phyloP scores from a whole-genome alignment of 208 protist genomes.

The Trypanosoma mega region DNA sequence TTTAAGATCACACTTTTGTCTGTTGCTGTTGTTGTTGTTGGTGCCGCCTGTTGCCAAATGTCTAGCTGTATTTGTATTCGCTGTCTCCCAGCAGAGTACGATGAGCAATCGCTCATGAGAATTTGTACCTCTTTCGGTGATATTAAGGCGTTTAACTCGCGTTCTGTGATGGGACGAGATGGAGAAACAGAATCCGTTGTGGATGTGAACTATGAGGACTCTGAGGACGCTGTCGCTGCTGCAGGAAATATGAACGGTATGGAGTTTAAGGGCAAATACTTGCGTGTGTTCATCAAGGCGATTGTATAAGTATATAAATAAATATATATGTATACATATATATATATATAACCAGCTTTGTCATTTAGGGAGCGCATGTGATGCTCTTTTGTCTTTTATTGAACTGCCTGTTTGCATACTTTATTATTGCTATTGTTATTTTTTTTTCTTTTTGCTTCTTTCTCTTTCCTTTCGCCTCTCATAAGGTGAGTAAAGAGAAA shows the following conservation, averaged over 20 bases:
- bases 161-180: neutral
- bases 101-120: constrained; percentile 48
- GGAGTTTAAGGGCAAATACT: constrained; percentile 52
- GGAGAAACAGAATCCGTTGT: constrained; percentile 13
- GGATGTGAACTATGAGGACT: constrained; percentile 58
- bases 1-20: neutral
- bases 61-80: constrained; percentile 47
- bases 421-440: constrained; percentile 4
- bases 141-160: constrained; percentile 32
- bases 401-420: neutral
- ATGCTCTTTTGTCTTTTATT: constrained; percentile 9
- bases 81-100: constrained; percentile 35
- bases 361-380: too few relatives aligned
- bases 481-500: too few relatives aligned
- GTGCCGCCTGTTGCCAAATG: constrained; percentile 22
- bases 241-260: constrained; percentile 76
- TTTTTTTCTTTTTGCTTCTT: constrained; percentile 14
- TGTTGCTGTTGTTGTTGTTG: constrained; percentile 12
- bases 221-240: constrained; percentile 50
- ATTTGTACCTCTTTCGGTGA: constrained; percentile 79
- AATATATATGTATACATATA: neutral
- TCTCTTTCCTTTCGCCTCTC: neutral
- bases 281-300: constrained; percentile 40
- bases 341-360: too few relatives aligned
- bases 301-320: neutral